Evolutionary conservation across 148 eudicot genomes (phyloP), one percentile per base, ranked within the genome.

Genomic region (Rhododendron mucronatum): DNA sequence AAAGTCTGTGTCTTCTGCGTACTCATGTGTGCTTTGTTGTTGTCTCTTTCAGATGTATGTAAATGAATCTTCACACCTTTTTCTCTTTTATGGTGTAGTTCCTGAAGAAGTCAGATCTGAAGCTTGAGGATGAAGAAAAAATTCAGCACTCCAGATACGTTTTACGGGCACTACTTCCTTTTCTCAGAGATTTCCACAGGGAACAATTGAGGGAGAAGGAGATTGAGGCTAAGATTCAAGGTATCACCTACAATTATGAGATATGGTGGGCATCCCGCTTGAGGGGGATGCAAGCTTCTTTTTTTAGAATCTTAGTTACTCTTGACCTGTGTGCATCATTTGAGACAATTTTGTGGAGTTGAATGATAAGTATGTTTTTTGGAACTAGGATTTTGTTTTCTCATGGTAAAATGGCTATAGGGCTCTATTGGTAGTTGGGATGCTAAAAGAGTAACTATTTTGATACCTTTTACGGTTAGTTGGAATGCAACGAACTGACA

Each of bases 171-270:
- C 85, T 91, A 51, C 83, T 90, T 78, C 91, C 90, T 14, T 86
- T 88, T 81, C 79, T 91, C 78, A 85, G 77, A 71, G 51, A 82
- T 41, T 82, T 91, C 78, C 87, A 91, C 77, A 33, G 84, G 78
- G 93, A 90, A 76, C 91, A 90, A 55, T 41, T 85, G 59, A 84
- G 15, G 48, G 90, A 91, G 75, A 88, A 86, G 85, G 90, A 84
- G 82, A 35, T 87, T 13, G 92, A 91, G 82, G 92, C 93, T 81
- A 90, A 83, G 78, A 82, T 91, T 77, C 89, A 86, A 90, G 92
- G 90, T 90, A 84, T 37, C 83, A 7, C 59, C 67, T 35, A 16
- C 67, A 35, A 23, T 79, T 84, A 4, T 82, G 48, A 30, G 21
- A 12, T 53, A 37, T 9, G 35, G 41, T 41, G 28, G 69, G 53